Evolutionary conservation across 768 basidiomycete genomes (phyloP).

Genomic region (Hirschioporus abietinus): DNA sequence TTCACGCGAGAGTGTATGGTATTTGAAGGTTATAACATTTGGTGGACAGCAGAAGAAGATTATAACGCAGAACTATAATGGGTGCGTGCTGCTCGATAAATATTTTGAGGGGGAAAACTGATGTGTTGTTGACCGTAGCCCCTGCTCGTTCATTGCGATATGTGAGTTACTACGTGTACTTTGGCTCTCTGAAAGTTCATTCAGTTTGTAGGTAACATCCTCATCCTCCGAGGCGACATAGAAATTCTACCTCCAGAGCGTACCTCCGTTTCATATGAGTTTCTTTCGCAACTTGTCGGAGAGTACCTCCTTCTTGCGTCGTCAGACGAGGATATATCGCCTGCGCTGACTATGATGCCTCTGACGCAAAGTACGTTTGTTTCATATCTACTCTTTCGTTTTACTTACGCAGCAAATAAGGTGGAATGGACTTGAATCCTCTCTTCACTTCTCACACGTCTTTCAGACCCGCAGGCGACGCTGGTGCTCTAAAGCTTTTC

Average conservation of each 20-base stretch:
- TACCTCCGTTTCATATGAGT: constrained; percentile 74
- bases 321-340: constrained; percentile 58
- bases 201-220: constrained; percentile 66
- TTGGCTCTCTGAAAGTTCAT: neutral
- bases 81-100: constrained; percentile 39
- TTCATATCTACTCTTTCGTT: constrained; percentile 5
- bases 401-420: constrained; percentile 28
- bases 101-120: constrained; percentile 2
- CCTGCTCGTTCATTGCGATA: constrained; percentile 88
- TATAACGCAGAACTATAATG: constrained; percentile 81
- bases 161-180: constrained; percentile 39
- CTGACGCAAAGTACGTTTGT: constrained; percentile 61
- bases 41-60: constrained; percentile 41
- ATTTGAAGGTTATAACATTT: constrained; percentile 65
- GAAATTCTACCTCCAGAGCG: constrained; percentile 62
- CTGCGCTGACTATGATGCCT: constrained; percentile 73
- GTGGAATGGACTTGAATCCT: constrained; percentile 89
- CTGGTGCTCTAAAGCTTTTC: constrained; percentile 82
- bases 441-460: constrained; percentile 64
- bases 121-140: constrained; percentile 39
- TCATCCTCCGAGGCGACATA: constrained; percentile 81
- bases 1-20: constrained; percentile 58
- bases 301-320: constrained; percentile 67
- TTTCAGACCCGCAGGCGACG: constrained; percentile 59
- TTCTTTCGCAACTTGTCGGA: constrained; percentile 76